These are phyloP conservation scores for Coemansia sp. DNA, from an alignment of 192 early-diverging fungal species.

Conservation along the genomic window DNA sequence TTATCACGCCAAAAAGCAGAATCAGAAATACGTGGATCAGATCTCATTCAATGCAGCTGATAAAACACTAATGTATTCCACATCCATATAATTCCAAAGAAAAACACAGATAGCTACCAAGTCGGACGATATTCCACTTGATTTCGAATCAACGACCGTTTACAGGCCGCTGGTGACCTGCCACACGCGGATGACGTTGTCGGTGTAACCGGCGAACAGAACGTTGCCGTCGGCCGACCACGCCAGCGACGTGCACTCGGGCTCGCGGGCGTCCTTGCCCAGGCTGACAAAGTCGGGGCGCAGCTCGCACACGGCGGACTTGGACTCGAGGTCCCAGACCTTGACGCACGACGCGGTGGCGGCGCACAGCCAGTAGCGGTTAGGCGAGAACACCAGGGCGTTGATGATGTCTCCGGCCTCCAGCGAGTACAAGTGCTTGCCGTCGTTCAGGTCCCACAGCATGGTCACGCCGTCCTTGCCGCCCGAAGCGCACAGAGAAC, in stretches of 20 bases:
- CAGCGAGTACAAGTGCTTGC: slow-evolving; percentile 99
- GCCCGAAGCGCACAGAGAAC: slow-evolving; percentile 99
- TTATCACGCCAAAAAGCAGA: too few species aligned
- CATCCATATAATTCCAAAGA: neutral
- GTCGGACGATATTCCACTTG: slow-evolving; percentile 57
- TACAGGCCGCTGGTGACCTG: slow-evolving; percentile 67
- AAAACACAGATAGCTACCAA: slow-evolving; percentile 24
- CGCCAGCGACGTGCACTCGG: slow-evolving; percentile 93
- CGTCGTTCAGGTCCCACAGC: slow-evolving; percentile 99
- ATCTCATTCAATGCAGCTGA: neutral
- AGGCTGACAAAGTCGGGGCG: slow-evolving; percentile 68
- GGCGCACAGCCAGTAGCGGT: slow-evolving; percentile 99
- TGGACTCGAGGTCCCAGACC: slow-evolving; percentile 99
- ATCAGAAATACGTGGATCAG: too few species aligned
- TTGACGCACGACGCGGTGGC: slow-evolving; percentile 94
- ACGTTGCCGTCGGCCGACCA: slow-evolving; percentile 99
- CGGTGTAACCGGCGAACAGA: slow-evolving; percentile 98
- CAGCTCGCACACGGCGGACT: slow-evolving; percentile 94
- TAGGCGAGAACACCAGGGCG: slow-evolving; percentile 97
- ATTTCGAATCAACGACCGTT: slow-evolving; percentile 20
- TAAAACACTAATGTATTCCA: neutral
- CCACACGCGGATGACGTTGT: slow-evolving; percentile 82
- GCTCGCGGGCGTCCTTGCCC: slow-evolving; percentile 74
- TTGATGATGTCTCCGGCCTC: slow-evolving; percentile 96
- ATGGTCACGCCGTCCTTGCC: slow-evolving; percentile 99